Percentiles rank a stretch among this genome's conserved stretches.
Conservation (phyloP, 352 stramenopile species). For the Phytophthora cryptogea region DNA sequence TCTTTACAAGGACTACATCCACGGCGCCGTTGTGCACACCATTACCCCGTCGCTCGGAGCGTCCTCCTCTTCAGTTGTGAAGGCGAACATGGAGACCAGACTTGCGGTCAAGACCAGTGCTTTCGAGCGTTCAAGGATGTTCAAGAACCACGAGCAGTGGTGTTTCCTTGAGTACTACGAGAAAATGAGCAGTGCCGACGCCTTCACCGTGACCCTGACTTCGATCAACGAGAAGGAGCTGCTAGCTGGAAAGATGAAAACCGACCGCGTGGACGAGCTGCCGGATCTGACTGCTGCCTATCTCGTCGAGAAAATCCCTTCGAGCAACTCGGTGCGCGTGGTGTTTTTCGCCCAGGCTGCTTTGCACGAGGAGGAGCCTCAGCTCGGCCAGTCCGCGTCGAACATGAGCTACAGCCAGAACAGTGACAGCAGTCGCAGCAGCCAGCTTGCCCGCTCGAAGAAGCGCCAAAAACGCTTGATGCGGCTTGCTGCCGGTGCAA, state of each 20-base stretch:
- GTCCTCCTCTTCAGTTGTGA: constrained; percentile 12
- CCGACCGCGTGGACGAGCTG: constrained; percentile 42
- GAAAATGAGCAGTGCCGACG: constrained; percentile 26
- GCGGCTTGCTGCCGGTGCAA: constrained; percentile 41
- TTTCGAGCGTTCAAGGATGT: constrained; percentile 45
- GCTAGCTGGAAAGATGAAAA: constrained; percentile 45
- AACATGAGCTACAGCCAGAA: constrained; percentile 19
- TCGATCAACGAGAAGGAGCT: constrained; percentile 40
- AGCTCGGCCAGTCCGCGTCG: constrained; percentile 30
- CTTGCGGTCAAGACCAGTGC: constrained; percentile 40
- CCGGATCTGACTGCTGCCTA: constrained; percentile 42
- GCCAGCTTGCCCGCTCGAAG: constrained; percentile 23
- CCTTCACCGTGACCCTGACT: constrained; percentile 34
- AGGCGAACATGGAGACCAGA: constrained; percentile 20
- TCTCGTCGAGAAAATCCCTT: constrained; percentile 40
- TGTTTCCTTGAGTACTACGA: constrained; percentile 42
- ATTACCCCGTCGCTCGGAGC: constrained; percentile 12
- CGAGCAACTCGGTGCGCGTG: constrained; percentile 41
- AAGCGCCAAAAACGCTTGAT: constrained; percentile 44
- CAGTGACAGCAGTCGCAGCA: constrained; percentile 19
- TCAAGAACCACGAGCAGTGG: constrained; percentile 48
- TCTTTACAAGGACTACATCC: constrained; percentile 57
- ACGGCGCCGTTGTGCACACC: constrained; percentile 45
- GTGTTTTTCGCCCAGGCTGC: constrained; percentile 41
- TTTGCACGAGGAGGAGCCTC: constrained; percentile 16